These are phyloP conservation scores for Dendrobium nobile DNA, from an alignment of 106 monocot species.

Conservation along the genomic window DNA sequence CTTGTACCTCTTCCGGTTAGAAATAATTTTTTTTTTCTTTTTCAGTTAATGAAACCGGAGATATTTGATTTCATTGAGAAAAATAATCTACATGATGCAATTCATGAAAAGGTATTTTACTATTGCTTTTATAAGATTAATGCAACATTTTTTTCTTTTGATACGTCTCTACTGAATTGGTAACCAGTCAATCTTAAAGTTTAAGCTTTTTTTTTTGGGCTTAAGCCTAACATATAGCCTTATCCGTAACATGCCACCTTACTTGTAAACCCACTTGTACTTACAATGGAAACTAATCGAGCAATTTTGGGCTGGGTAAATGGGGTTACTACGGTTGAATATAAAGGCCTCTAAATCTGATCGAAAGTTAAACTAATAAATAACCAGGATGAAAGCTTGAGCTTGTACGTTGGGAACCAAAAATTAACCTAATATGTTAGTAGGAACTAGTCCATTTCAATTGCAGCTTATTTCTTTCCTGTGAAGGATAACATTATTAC, in stretches of 20 bases:
- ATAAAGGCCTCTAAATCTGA: too few species aligned
- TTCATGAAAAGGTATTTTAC: constrained; percentile 76
- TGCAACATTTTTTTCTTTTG: neutral
- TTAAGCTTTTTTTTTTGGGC: neutral
- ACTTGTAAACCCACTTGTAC: neutral
- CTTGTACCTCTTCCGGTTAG: neutral
- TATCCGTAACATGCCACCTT: neutral
- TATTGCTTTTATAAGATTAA: neutral
- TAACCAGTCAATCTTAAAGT: neutral
- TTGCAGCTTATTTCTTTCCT: too few species aligned
- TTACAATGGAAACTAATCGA: neutral
- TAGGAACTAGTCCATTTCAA: too few species aligned
- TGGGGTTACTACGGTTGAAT: neutral
- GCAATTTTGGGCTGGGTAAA: neutral
- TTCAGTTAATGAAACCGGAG: constrained; percentile 86
- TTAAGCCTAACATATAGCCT: neutral
- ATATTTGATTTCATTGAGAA: constrained; percentile 95
- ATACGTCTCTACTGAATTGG: neutral
- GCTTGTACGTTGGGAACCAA: too few species aligned
- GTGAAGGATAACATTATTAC: too few species aligned
- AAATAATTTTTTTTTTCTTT: constrained; percentile 7
- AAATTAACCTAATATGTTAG: too few species aligned
- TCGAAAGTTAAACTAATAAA: too few species aligned
- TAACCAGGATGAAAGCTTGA: too few species aligned
- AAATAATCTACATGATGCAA: constrained; percentile 69